Percentiles rank a stretch among this genome's conserved stretches.
Evolutionary conservation across 371 early-diverging fungal genomes (phyloP).

Genomic region (Syncephalastrum sp.): DNA sequence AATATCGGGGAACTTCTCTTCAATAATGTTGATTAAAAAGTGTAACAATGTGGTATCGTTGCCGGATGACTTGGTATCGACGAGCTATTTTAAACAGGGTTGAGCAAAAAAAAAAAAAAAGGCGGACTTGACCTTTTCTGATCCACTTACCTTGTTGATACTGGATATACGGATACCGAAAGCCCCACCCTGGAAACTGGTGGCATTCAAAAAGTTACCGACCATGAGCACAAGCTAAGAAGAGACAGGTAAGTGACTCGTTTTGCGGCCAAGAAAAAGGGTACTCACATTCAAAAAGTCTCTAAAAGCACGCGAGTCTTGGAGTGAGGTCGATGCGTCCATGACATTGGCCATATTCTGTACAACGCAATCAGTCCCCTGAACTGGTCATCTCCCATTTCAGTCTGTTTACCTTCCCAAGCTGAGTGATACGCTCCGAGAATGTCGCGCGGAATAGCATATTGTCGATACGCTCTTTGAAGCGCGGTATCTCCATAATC

Average conservation of each 20-base stretch:
- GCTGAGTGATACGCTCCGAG: constrained; percentile 65
- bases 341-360: constrained; percentile 54
- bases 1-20: constrained; percentile 64
- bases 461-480: constrained; percentile 73
- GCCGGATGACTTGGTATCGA: constrained; percentile 79
- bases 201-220: constrained; percentile 92
- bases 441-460: constrained; percentile 77
- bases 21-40: constrained; percentile 73
- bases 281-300: constrained; percentile 52
- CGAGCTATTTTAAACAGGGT: constrained; percentile 40
- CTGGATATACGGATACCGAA: constrained; percentile 90
- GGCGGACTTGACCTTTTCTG: neutral
- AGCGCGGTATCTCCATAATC: constrained; percentile 81
- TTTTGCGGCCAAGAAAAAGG: neutral
- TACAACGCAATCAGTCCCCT: neutral
- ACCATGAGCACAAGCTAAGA: constrained; percentile 78
- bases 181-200: constrained; percentile 85
- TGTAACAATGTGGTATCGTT: constrained; percentile 74
- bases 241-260: neutral
- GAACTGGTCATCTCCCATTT: neutral
- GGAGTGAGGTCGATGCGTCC: constrained; percentile 56
- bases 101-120: neutral
- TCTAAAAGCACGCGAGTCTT: constrained; percentile 50
- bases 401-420: constrained; percentile 54
- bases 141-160: constrained; percentile 68